Conservation (phyloP, 176 grass and related monocot genomes). For the Typha latifolia region DNA sequence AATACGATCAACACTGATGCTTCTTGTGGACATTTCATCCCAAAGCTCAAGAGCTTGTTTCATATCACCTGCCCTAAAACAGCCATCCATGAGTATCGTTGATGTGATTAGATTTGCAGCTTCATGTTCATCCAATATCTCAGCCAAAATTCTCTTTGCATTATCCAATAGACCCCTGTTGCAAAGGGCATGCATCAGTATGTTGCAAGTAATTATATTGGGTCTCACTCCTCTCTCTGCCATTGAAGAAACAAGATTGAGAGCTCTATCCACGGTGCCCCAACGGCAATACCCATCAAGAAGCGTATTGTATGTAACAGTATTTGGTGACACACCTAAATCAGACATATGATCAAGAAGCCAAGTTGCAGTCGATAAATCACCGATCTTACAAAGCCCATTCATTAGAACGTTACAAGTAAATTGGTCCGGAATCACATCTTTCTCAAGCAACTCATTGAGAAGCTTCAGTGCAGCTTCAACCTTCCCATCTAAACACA, state of each 20-base stretch:
- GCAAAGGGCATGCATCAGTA: constrained; percentile 32
- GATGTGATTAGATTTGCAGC: constrained; percentile 32
- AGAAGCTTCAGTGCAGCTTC: constrained; percentile 24
- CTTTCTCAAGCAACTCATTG: constrained; percentile 17
- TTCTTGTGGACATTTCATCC: constrained; percentile 21
- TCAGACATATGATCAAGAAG: constrained; percentile 31
- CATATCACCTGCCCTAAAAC: constrained; percentile 25
- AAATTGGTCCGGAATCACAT: constrained; percentile 20
- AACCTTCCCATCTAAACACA: constrained; percentile 33
- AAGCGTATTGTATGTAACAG: constrained; percentile 43
- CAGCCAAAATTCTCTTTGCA: constrained; percentile 30
- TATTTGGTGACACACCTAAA: constrained; percentile 21
- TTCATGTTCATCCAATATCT: constrained; percentile 31
- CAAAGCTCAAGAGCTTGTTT: constrained; percentile 27
- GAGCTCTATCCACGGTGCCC: constrained; percentile 33
- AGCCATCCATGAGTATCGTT: constrained; percentile 43
- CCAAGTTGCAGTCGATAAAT: constrained; percentile 31
- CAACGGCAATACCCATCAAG: constrained; percentile 32
- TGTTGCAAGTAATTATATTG: constrained; percentile 45
- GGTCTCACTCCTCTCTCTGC: constrained; percentile 27
- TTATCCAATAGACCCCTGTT: constrained; percentile 25
- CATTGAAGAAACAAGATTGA: constrained; percentile 42
- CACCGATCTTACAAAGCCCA: constrained; percentile 37
- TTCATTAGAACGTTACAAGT: constrained; percentile 45
- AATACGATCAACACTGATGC: constrained; percentile 26